Evolutionary conservation across 1,284 basidiomycete genomes (phyloP).

Genomic region (Lignosus rhinocerotis): DNA sequence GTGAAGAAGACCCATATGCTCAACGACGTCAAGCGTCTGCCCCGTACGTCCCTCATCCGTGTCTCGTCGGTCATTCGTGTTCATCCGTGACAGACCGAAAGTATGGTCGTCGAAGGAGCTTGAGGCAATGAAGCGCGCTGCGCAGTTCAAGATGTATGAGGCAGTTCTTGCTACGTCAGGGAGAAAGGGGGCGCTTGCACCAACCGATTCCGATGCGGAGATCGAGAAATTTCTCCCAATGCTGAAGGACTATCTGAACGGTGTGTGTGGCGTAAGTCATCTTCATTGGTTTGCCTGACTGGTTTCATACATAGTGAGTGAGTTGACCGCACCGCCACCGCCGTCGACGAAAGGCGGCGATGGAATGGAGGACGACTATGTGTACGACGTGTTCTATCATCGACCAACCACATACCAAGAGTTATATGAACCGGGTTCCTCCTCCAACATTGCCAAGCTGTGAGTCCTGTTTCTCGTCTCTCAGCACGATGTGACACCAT

Average conservation of each 20-base stretch:
- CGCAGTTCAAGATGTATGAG: conserved; percentile 64
- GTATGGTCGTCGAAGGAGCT: conserved; percentile 54
- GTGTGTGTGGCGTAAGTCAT: conserved; percentile 38
- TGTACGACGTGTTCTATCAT: conserved; percentile 80
- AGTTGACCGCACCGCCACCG: conserved; percentile 17
- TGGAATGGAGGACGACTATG: conserved; percentile 53
- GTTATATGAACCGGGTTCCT: conserved; percentile 45
- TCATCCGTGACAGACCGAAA: conserved; percentile 39
- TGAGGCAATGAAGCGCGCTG: conserved; percentile 14
- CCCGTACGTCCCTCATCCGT: conserved; percentile 27
- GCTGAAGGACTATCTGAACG: conserved; percentile 67
- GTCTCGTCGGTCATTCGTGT: not conserved
- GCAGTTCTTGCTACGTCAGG: conserved; percentile 49
- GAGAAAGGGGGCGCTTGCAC: conserved; percentile 29
- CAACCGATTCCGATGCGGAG: conserved; percentile 48
- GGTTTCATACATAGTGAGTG: conserved; percentile 25
- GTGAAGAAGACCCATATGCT: conserved; percentile 10
- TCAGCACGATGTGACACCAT: not conserved
- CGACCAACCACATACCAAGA: conserved; percentile 57
- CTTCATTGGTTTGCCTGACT: not conserved
- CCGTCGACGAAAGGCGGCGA: conserved; percentile 9
- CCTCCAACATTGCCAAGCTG: conserved; percentile 66
- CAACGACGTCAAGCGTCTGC: conserved; percentile 21
- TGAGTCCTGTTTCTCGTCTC: conserved; percentile 34
- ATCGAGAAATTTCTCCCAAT: conserved; percentile 75